Evolutionary conservation across 2,329 filamentous ascomycete genomes (phyloP).

Genomic region (Bimuria novae-zelandiae): DNA sequence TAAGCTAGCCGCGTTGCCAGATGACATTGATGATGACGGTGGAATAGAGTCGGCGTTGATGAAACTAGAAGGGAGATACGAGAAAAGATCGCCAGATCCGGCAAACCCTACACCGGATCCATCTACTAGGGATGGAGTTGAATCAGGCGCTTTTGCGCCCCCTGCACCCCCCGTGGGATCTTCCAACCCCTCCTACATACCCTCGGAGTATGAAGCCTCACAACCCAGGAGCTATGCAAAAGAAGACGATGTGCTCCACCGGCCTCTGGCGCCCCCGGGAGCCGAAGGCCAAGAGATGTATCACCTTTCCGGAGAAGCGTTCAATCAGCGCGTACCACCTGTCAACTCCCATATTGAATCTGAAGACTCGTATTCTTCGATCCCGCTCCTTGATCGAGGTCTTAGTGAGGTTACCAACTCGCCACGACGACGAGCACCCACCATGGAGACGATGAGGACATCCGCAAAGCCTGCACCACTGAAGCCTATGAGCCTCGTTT

Average conservation of each 20-base stretch:
- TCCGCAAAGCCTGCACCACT: constrained; percentile 47
- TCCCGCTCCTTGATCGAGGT: constrained; percentile 75
- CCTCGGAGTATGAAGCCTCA: constrained; percentile 23
- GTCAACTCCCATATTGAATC: constrained; percentile 60
- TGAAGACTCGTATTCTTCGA: constrained; percentile 74
- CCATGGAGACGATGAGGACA: constrained; percentile 54
- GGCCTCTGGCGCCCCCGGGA: constrained; percentile 31
- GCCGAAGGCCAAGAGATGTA: constrained; percentile 38
- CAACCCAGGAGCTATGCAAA: constrained; percentile 17
- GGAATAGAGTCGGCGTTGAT: constrained; percentile 90
- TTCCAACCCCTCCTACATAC: constrained; percentile 22
- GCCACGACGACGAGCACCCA: constrained; percentile 22
- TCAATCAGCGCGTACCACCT: constrained; percentile 29
- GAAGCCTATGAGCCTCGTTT: constrained; percentile 24
- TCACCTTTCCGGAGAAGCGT: constrained; percentile 37
- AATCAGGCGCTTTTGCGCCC: constrained; percentile 30
- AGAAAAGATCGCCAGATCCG: constrained; percentile 50
- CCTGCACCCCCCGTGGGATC: constrained; percentile 22
- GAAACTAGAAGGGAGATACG: constrained; percentile 88
- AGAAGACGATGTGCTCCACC: constrained; percentile 33
- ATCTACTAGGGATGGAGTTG: constrained; percentile 24
- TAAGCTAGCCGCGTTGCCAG: constrained; percentile 83
- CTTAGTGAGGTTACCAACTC: constrained; percentile 35
- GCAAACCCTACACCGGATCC: constrained; percentile 13
- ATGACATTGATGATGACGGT: constrained; percentile 75